Percentiles rank a stretch among this genome's conserved stretches.
Conservation (phyloP, 176 grass and related monocot genomes). For the Pharus latifolius region DNA sequence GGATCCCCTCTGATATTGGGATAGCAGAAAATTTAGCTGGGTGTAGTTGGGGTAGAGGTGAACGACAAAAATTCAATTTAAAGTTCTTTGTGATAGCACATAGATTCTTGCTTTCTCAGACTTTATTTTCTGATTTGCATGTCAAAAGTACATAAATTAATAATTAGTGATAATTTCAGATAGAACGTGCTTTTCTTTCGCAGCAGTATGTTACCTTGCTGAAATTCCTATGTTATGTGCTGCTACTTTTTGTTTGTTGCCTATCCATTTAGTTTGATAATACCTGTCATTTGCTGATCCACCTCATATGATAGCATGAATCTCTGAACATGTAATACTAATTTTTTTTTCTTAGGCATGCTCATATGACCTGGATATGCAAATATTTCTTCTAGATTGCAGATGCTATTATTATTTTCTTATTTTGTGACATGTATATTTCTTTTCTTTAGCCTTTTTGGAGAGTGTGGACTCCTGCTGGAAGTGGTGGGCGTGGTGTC, state of each 20-base stretch:
- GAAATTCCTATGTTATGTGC: too few species aligned
- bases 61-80: too few species aligned
- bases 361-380: not conserved
- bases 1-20: too few species aligned
- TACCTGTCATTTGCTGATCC: not conserved
- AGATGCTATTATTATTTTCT: slow-evolving; percentile 3
- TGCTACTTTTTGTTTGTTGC: not conserved
- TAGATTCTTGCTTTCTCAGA: too few species aligned
- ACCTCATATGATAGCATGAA: not conserved
- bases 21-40: too few species aligned
- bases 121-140: too few species aligned
- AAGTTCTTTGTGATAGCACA: too few species aligned
- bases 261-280: not conserved
- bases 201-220: too few species aligned
- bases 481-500: slow-evolving; percentile 97
- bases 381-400: not conserved
- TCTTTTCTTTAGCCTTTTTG: slow-evolving; percentile 87
- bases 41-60: too few species aligned
- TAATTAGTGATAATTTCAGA: not conserved
- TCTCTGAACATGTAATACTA: not conserved
- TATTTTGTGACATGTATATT: not conserved
- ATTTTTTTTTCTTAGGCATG: not conserved
- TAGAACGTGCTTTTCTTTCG: not conserved
- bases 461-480: slow-evolving; percentile 87
- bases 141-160: too few species aligned